A percentile compares a stretch with the other conserved stretches of the same genome.
Evolutionary conservation across 371 early-diverging fungal genomes (phyloP).

Genomic region (Mucor piriformis): DNA sequence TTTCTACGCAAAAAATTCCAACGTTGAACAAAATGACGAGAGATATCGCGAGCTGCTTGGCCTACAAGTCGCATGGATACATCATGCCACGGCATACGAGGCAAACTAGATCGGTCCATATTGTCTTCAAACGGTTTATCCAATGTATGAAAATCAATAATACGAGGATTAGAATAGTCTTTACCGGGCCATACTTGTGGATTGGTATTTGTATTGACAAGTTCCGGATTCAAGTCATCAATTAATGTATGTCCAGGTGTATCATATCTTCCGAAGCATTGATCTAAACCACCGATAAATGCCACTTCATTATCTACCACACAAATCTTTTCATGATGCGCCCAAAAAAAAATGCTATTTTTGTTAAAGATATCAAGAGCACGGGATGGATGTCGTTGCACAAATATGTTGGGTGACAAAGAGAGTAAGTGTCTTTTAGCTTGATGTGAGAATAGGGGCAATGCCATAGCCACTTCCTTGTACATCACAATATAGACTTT

Average conservation of each 20-base stretch:
- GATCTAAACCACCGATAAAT: constrained; percentile 88
- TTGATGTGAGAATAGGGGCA: constrained; percentile 77
- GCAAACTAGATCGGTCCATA: constrained; percentile 35
- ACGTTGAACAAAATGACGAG: constrained; percentile 86
- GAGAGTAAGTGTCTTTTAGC: constrained; percentile 69
- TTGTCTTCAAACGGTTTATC: constrained; percentile 49
- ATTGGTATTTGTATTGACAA: constrained; percentile 12
- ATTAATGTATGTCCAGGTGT: constrained; percentile 70
- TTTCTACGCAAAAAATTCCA: constrained; percentile 81
- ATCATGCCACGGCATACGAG: constrained; percentile 97
- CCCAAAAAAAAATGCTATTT: constrained; percentile 80
- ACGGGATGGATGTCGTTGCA: constrained; percentile 72
- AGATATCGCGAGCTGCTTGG: constrained; percentile 73
- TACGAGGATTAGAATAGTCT: constrained; percentile 89
- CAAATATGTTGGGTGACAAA: constrained; percentile 66
- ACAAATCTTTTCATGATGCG: constrained; percentile 76
- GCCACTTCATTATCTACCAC: constrained; percentile 80
- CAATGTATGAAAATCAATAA: constrained; percentile 79
- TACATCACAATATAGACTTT: constrained; percentile 87
- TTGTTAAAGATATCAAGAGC: constrained; percentile 49
- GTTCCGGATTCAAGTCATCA: constrained; percentile 64
- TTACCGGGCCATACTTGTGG: constrained; percentile 72
- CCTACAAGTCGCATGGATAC: constrained; percentile 65
- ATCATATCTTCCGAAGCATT: constrained; percentile 88
- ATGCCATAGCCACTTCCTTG: constrained; percentile 82